Percentiles rank a stretch among this genome's conserved stretches.
Evolutionary conservation across 192 early-diverging fungal species (phyloP).

Genomic region (Mortierella alpina): DNA sequence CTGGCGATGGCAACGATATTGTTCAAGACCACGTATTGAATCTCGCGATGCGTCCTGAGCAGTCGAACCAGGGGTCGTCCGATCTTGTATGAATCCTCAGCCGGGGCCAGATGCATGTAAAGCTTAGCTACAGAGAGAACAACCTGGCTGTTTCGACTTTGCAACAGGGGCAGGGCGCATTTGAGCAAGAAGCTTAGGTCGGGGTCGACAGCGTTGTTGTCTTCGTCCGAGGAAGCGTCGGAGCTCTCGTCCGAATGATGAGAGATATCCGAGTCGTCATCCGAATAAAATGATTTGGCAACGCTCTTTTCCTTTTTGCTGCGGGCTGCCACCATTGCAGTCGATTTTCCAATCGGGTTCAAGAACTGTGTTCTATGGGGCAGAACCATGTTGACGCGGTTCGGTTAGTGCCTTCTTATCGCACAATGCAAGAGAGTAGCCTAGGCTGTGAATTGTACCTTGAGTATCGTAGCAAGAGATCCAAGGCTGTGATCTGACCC

Average conservation of each 20-base stretch:
- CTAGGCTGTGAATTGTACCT: conserved; percentile 45
- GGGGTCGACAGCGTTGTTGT: conserved; percentile 67
- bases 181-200: conserved; percentile 84
- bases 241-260: conserved; percentile 34
- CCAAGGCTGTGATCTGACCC: conserved; percentile 91
- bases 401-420: not conserved
- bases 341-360: conserved; percentile 37
- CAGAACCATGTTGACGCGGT: not conserved
- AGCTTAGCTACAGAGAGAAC: conserved; percentile 77
- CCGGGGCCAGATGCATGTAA: conserved; percentile 74
- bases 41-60: conserved; percentile 77
- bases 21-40: conserved; percentile 79
- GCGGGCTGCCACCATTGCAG: not conserved
- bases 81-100: conserved; percentile 63
- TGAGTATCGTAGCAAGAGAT: conserved; percentile 84
- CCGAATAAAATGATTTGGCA: conserved; percentile 61
- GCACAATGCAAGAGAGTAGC: not conserved
- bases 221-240: conserved; percentile 36
- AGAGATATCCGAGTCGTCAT: conserved; percentile 62
- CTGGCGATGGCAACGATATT: conserved; percentile 82
- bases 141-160: conserved; percentile 86
- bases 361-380: conserved; percentile 45
- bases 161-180: conserved; percentile 77
- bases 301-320: conserved; percentile 52
- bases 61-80: conserved; percentile 82